Base-by-base conservation (phyloP, 306 rosid genomes). In the Cucurbita pepo region DNA sequence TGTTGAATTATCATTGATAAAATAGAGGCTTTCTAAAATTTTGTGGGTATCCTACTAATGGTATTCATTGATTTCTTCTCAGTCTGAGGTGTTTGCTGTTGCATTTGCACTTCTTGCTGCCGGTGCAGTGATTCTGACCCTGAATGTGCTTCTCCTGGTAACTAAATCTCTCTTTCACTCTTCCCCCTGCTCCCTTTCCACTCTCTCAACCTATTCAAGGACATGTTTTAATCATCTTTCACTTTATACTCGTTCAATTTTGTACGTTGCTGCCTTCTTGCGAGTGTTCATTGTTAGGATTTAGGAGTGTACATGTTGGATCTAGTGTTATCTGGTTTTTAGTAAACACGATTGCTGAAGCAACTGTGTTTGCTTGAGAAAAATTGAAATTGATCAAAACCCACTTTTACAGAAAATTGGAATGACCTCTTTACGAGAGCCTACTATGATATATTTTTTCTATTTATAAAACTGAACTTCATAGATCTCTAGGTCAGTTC, bases 81-180 rank as follows among this genome's bases (percentile, higher is more conserved):
- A 95, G 99, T 88, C 96, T 69, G 99, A 95, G 82, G 99, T 94
- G 56, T 94, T 94, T 41, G 99, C 97, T 34, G 99, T 91, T 79
- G 96, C 97, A 59, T 94, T 94, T 85, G 99, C 97, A 40, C 88
- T 94, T 50, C 99, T 94, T 75, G 99, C 99, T 75, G 92, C 91
- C 52, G 97, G 99, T 40, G 97, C 96, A 72, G 88, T 94, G 72
- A 83, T 95, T 82, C 81, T 95, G 84, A 95, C 97, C 40, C 71
- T 95, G 90, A 95, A 95, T 84, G 99, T 95, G 10, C 90, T 94
- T 76, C 97, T 94, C 40, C 96, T 94, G 95, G 99, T 95, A 95
- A 81, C 69, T 16, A 13, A 60, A 69, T 38, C 76, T 69, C 74
- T 72, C 79, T 73, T 70, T 76, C 77, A 65, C 59, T 37, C 67